A percentile compares a stretch with the other conserved stretches of the same genome.
Conservation (phyloP, 768 basidiomycete genomes). For the Tremella yokohamensis region DNA sequence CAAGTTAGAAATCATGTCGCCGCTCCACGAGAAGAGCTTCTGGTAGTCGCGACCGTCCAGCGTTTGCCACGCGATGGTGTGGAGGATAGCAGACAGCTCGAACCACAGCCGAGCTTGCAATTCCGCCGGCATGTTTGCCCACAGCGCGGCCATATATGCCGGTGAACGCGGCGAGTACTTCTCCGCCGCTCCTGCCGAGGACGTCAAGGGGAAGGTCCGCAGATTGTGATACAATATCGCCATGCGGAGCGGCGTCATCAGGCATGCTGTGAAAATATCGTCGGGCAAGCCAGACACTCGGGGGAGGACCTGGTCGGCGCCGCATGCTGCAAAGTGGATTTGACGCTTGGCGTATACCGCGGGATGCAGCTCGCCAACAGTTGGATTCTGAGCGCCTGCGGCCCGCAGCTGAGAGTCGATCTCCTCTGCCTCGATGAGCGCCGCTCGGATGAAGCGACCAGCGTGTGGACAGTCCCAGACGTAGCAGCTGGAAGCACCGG, state of each 20-base stretch:
- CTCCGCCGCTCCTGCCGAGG: slow-evolving; percentile 7
- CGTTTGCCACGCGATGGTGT: slow-evolving; percentile 44
- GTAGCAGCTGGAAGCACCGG: slow-evolving; percentile 38
- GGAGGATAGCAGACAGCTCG: slow-evolving; percentile 34
- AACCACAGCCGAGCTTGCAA: slow-evolving; percentile 31
- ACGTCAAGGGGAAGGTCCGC: slow-evolving; percentile 39
- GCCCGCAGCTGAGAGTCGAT: slow-evolving; percentile 40
- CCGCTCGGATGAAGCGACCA: slow-evolving; percentile 39
- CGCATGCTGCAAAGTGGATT: slow-evolving; percentile 45
- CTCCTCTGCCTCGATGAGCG: slow-evolving; percentile 36
- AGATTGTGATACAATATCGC: slow-evolving; percentile 35
- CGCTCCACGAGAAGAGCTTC: slow-evolving; percentile 32
- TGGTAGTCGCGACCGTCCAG: slow-evolving; percentile 29
- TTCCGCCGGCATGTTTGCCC: slow-evolving; percentile 22
- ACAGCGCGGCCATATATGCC: slow-evolving; percentile 31
- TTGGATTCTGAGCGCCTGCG: slow-evolving; percentile 28
- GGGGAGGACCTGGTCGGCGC: slow-evolving; percentile 30
- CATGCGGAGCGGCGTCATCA: slow-evolving; percentile 33
- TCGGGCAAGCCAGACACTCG: slow-evolving; percentile 36
- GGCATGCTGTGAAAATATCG: slow-evolving; percentile 42
- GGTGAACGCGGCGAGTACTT: slow-evolving; percentile 15
- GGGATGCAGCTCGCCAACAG: slow-evolving; percentile 30
- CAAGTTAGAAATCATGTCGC: slow-evolving; percentile 30
- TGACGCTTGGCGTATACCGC: slow-evolving; percentile 36
- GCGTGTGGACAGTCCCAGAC: slow-evolving; percentile 44